phyloP scores from a whole-genome alignment of 345 rosid genomes.

The Dimocarpus longan region DNA sequence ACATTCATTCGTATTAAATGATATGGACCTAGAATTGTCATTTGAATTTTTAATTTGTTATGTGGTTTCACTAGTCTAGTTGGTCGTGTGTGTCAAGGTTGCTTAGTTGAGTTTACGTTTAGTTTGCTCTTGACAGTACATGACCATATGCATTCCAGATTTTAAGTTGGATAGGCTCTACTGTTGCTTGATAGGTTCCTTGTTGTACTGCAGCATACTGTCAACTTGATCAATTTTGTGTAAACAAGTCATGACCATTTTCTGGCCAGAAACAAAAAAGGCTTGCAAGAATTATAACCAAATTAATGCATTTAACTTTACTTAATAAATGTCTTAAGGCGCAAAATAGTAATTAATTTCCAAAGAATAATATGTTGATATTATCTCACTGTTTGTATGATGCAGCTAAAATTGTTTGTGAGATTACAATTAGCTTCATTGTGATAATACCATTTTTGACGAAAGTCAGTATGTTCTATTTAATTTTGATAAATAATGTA shows the following conservation, averaged over 20 bases:
- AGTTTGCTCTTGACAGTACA: not conserved
- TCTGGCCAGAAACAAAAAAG: not conserved
- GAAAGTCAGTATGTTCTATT: not conserved
- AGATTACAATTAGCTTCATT: not conserved
- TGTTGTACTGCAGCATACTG: not conserved
- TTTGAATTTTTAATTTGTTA: not conserved
- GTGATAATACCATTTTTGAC: not conserved
- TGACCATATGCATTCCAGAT: not conserved
- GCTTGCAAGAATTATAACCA: not conserved
- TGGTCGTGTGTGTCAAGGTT: not conserved
- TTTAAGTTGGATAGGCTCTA: not conserved
- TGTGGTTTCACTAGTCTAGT: not conserved
- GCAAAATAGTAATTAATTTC: not conserved
- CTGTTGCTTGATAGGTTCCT: not conserved
- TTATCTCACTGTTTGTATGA: not conserved
- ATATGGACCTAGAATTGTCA: not conserved
- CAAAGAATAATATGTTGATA: not conserved
- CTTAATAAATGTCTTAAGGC: not conserved
- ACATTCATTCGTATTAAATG: not conserved
- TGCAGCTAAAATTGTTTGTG: not conserved
- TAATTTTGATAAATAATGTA: not conserved
- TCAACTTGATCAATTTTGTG: constrained; percentile 4
- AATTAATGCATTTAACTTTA: not conserved
- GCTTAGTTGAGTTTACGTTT: constrained; percentile 2
- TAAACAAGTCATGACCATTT: not conserved